Evolutionary conservation across 1,284 basidiomycete species (phyloP).

Genomic region (Ustilago nuda): DNA sequence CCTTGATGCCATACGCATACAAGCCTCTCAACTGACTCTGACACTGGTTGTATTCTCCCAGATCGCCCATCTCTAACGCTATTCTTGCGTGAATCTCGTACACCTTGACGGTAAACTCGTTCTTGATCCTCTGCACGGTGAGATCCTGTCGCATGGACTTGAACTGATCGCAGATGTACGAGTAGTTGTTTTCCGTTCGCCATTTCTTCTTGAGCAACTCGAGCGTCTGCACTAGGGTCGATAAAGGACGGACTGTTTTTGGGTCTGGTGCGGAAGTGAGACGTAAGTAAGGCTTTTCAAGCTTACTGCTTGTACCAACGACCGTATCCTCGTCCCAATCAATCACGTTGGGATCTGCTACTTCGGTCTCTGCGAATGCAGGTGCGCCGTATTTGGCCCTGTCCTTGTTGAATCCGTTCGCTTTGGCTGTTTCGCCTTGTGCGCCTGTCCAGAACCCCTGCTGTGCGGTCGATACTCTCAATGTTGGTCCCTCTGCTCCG

Average conservation of each 20-base stretch:
- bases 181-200: conserved; percentile 84
- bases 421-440: not conserved
- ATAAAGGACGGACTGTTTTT: conserved; percentile 89
- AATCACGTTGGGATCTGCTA: conserved; percentile 76
- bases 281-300: conserved; percentile 96
- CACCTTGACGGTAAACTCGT: conserved; percentile 95
- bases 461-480: not conserved
- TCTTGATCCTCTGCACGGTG: conserved; percentile 99
- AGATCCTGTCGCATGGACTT: conserved; percentile 97
- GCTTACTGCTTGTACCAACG: conserved; percentile 85
- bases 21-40: conserved; percentile 89
- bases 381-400: conserved; percentile 18
- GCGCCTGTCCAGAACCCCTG: conserved; percentile 37
- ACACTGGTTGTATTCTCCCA: conserved; percentile 99
- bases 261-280: conserved; percentile 97
- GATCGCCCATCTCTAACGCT: conserved; percentile 93
- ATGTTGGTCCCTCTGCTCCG: conserved; percentile 1
- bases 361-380: conserved; percentile 37
- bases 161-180: conserved; percentile 97
- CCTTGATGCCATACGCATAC: conserved; percentile 90
- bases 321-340: conserved; percentile 97
- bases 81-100: conserved; percentile 99
- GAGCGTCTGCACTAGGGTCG: conserved; percentile 85
- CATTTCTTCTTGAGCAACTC: conserved; percentile 88
- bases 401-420: conserved; percentile 17